A percentile compares a stretch with the other conserved stretches of the same genome.
phyloP scores from a whole-genome alignment of 257 asterid species.

The Scutellaria barbata region DNA sequence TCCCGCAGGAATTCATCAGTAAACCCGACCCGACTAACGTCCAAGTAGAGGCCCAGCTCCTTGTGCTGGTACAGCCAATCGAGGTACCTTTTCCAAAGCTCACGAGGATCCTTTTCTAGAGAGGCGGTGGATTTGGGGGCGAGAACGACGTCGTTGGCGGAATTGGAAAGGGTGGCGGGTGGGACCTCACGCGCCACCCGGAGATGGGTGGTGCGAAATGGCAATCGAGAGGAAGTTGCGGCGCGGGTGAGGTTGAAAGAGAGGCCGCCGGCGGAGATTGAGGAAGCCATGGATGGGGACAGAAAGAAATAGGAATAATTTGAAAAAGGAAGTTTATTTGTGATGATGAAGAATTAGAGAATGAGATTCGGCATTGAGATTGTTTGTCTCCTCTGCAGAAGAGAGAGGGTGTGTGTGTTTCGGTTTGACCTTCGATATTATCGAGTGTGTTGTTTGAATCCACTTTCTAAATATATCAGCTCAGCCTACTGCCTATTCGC shows the following conservation, averaged over 20 bases:
- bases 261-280: slow-evolving; percentile 45
- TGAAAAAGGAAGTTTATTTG: background rate
- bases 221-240: slow-evolving; percentile 20
- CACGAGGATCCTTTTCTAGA: slow-evolving; percentile 67
- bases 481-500: background rate
- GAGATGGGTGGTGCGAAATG: slow-evolving; percentile 33
- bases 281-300: slow-evolving; percentile 40
- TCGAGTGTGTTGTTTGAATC: slow-evolving; percentile 20
- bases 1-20: slow-evolving; percentile 68
- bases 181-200: slow-evolving; percentile 86
- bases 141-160: slow-evolving; percentile 41
- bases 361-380: slow-evolving; percentile 31
- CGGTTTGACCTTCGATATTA: slow-evolving; percentile 37
- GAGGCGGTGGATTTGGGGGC: slow-evolving; percentile 33
- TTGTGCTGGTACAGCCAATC: slow-evolving; percentile 98
- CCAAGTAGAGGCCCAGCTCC: slow-evolving; percentile 89
- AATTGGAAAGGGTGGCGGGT: slow-evolving; percentile 45
- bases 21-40: slow-evolving; percentile 92
- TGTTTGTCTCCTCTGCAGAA: slow-evolving; percentile 24
- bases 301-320: background rate
- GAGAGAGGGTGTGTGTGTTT: background rate
- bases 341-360: slow-evolving; percentile 34
- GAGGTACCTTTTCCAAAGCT: slow-evolving; percentile 78
- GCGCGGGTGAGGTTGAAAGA: slow-evolving; percentile 38
- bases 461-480: slow-evolving; percentile 14